These are phyloP conservation scores for Fusarium lateritium DNA, from an alignment of 2,329 filamentous ascomycete genomes.

Conservation along the genomic window DNA sequence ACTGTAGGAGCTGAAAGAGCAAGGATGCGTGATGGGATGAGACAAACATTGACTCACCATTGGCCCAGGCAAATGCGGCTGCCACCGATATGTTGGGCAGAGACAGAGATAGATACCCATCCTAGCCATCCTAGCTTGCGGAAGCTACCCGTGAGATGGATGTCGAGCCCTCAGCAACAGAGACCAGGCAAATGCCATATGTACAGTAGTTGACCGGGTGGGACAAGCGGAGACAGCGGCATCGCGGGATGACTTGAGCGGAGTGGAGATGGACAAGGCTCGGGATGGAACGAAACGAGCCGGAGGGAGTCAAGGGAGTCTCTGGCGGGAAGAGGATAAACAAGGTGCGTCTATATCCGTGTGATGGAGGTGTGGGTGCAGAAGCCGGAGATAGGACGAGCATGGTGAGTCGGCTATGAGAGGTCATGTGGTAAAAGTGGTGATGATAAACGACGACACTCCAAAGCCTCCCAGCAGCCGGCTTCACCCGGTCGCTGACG, in stretches of 20 bases:
- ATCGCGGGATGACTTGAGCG: conserved; percentile 32
- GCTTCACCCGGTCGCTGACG: conserved; percentile 35
- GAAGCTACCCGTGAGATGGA: conserved; percentile 28
- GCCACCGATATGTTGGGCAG: conserved; percentile 24
- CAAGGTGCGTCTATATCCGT: conserved; percentile 23
- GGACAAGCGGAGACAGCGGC: conserved; percentile 35
- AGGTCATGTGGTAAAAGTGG: conserved; percentile 46
- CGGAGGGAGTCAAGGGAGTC: conserved; percentile 3
- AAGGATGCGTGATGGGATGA: conserved; percentile 30
- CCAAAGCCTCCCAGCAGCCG: conserved; percentile 24
- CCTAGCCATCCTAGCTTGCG: conserved; percentile 16
- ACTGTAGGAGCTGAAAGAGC: conserved; percentile 22
- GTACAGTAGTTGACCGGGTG: conserved; percentile 3
- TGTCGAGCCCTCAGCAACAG: not conserved
- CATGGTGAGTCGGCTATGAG: conserved; percentile 18
- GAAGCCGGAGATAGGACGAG: conserved; percentile 29
- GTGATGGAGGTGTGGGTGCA: conserved; percentile 21
- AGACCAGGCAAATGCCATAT: conserved; percentile 5
- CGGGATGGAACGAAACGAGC: conserved; percentile 43
- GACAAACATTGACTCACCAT: conserved; percentile 19
- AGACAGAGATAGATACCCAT: conserved; percentile 13
- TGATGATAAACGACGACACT: conserved; percentile 36
- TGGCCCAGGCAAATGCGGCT: conserved; percentile 28
- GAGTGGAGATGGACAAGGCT: conserved; percentile 39
- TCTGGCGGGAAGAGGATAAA: conserved; percentile 12